These are phyloP conservation scores for Acanthamoeba castellanii DNA, from an alignment of 208 protist genomes.

Conservation along the genomic window DNA sequence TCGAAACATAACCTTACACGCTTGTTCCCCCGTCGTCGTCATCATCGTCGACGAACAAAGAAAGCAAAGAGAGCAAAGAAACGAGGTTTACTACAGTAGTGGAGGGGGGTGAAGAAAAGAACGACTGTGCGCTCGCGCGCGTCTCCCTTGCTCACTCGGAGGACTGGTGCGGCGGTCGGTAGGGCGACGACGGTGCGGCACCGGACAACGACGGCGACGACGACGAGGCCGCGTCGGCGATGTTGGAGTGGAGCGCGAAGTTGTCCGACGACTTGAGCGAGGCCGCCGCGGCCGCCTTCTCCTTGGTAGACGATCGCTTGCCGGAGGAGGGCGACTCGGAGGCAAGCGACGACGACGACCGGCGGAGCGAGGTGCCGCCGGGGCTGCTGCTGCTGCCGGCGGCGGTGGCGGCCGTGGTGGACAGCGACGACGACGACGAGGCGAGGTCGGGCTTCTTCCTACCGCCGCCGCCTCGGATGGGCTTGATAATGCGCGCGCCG, in stretches of 20 bases:
- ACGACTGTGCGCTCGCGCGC: too few relatives aligned
- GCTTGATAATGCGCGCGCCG: constrained; percentile 59
- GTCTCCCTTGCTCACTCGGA: background rate
- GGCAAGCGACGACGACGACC: background rate
- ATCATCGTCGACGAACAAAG: too few relatives aligned
- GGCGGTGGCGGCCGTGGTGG: constrained; percentile 13
- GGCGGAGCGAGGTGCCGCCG: background rate
- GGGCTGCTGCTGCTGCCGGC: too few relatives aligned
- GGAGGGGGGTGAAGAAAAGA: too few relatives aligned
- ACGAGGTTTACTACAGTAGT: too few relatives aligned
- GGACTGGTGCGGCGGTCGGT: background rate
- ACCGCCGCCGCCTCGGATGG: constrained; percentile 57
- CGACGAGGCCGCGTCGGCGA: background rate
- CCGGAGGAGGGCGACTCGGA: background rate
- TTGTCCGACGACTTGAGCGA: background rate
- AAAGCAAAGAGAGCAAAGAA: too few relatives aligned
- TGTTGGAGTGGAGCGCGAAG: background rate
- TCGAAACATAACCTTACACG: too few relatives aligned
- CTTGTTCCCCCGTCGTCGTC: too few relatives aligned
- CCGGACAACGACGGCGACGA: background rate
- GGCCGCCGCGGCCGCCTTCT: background rate
- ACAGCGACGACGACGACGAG: background rate
- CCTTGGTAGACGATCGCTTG: background rate
- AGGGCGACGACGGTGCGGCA: background rate
- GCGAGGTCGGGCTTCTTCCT: background rate